A percentile compares a stretch with the other conserved stretches of the same genome.
These are phyloP conservation scores for Pholiota molesta DNA, from an alignment of 768 basidiomycete genomes.

Conservation along the genomic window DNA sequence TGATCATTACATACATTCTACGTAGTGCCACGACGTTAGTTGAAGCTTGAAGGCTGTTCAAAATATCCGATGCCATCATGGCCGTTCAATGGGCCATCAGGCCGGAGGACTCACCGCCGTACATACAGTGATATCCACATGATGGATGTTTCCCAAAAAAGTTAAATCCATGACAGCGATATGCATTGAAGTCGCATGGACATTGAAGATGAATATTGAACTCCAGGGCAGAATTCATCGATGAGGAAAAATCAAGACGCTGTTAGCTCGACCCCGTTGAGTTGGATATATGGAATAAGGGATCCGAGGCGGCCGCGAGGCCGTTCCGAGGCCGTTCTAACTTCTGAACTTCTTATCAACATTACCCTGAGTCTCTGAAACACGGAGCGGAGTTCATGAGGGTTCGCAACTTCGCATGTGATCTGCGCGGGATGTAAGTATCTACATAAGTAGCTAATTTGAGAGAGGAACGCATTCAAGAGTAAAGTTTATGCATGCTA, in stretches of 20 bases:
- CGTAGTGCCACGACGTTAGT: not conserved
- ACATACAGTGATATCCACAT: conserved; percentile 1
- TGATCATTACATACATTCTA: not conserved
- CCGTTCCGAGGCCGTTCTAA: not conserved
- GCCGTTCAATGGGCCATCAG: conserved; percentile 7
- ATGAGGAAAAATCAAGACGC: not conserved
- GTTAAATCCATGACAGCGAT: not conserved
- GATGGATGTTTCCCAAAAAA: not conserved
- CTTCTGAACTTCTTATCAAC: not conserved
- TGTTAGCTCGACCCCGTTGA: not conserved
- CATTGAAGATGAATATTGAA: not conserved
- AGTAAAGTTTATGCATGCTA: not conserved
- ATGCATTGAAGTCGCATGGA: not conserved
- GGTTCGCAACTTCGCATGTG: not conserved
- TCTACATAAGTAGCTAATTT: not conserved
- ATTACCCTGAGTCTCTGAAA: not conserved
- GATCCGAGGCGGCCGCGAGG: too few species aligned
- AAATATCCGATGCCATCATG: not conserved
- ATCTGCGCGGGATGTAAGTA: not conserved
- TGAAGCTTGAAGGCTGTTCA: conserved; percentile 4
- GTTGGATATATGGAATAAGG: not conserved
- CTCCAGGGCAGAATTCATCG: not conserved
- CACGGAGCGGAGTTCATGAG: not conserved
- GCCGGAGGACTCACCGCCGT: not conserved
- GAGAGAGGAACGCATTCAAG: not conserved